These are phyloP conservation scores for Mrakia hoshinonis DNA, from an alignment of 768 basidiomycete genomes.

Conservation along the genomic window DNA sequence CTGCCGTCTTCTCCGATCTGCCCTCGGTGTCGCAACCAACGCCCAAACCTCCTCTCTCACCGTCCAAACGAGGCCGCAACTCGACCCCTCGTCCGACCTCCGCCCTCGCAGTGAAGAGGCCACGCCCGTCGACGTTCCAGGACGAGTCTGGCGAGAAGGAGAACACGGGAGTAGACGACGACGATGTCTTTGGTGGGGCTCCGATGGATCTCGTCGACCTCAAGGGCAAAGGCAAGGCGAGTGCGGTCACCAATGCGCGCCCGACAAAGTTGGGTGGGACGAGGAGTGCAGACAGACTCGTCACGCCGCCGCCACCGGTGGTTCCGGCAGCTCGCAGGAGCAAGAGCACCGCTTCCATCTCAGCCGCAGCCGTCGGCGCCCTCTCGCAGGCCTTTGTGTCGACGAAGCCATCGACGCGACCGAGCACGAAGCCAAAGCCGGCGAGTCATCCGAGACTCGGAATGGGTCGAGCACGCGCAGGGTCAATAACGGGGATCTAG, in stretches of 20 bases:
- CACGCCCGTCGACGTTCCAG: background rate
- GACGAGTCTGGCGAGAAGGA: background rate
- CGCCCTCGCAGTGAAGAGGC: background rate
- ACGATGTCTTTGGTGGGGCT: background rate
- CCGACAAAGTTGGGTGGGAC: too few relatives aligned
- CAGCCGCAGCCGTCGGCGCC: too few relatives aligned
- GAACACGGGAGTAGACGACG: background rate
- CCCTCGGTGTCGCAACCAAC: background rate
- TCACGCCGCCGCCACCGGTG: too few relatives aligned
- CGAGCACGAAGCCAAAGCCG: too few relatives aligned
- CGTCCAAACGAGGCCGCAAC: slow-evolving; percentile 1
- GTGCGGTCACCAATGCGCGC: background rate
- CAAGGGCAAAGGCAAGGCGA: background rate
- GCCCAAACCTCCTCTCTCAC: background rate
- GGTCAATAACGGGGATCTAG: too few relatives aligned
- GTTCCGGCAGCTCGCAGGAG: too few relatives aligned
- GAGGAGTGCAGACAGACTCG: too few relatives aligned
- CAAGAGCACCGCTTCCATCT: too few relatives aligned
- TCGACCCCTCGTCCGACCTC: background rate
- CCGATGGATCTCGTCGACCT: background rate
- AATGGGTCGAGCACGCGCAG: too few relatives aligned
- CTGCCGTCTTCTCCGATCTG: background rate
- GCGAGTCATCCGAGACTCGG: too few relatives aligned
- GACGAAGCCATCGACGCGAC: too few relatives aligned
- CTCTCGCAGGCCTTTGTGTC: too few relatives aligned